phyloP scores from a whole-genome alignment of 176 grass and related monocot genomes.

The Canna indica region DNA sequence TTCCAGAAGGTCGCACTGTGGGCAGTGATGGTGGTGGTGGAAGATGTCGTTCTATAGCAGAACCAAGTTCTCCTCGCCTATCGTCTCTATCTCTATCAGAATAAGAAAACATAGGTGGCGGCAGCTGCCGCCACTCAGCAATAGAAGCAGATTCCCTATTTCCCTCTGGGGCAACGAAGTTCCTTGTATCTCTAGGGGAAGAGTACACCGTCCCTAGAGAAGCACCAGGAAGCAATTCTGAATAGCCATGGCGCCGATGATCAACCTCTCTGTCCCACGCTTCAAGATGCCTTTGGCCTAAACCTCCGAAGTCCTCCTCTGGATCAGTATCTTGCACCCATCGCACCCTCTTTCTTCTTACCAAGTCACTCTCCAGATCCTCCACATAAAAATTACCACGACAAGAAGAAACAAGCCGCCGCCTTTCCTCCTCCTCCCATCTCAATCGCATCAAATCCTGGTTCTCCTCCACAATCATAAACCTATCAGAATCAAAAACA shows the following conservation, averaged over 20 bases:
- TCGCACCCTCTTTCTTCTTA: slow-evolving; percentile 5
- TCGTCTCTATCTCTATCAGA: neutral
- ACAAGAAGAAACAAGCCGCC: neutral
- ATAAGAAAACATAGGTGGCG: neutral
- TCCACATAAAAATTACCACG: slow-evolving; percentile 1
- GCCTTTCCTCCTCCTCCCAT: slow-evolving; percentile 17
- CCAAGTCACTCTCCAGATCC: neutral
- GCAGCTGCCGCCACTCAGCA: neutral
- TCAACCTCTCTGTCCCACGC: neutral
- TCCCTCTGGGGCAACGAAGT: neutral
- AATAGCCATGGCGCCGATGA: neutral
- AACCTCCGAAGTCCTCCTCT: neutral
- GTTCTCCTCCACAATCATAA: slow-evolving; percentile 12
- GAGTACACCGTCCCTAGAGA: neutral
- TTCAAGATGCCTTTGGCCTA: neutral
- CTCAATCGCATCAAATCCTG: slow-evolving; percentile 3
- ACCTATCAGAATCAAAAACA: slow-evolving; percentile 6
- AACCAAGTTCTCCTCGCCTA: neutral
- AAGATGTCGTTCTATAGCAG: slow-evolving; percentile 1
- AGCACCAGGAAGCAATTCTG: neutral
- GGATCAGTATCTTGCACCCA: neutral
- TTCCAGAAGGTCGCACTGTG: neutral
- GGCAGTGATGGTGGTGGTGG: neutral
- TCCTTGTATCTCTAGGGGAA: neutral
- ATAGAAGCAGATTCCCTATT: neutral